A percentile compares a stretch with the other conserved stretches of the same genome.
Evolutionary conservation across 2,329 filamentous ascomycete genomes (phyloP).

Genomic region (Pezicula carpinea): DNA sequence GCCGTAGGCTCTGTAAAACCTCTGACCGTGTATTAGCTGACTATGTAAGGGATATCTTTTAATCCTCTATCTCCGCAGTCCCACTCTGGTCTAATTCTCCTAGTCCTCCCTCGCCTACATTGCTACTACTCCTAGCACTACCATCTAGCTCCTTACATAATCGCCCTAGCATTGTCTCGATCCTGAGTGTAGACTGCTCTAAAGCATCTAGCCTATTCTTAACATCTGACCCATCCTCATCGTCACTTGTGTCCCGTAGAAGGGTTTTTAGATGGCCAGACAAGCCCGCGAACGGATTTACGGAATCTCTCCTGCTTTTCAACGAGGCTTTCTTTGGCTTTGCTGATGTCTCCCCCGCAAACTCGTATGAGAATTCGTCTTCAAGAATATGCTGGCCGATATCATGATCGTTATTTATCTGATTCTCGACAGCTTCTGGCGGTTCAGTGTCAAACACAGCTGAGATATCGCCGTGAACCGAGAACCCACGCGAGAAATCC

Average conservation of each 20-base stretch:
- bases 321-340: conserved; percentile 6
- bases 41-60: no score
- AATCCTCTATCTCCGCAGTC: conserved; percentile 14
- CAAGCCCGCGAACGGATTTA: conserved; percentile 23
- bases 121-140: conserved; percentile 1
- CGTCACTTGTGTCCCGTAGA: conserved; percentile 15
- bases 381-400: conserved; percentile 9
- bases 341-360: conserved; percentile 8
- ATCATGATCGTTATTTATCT: conserved; percentile 18
- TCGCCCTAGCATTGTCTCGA: conserved; percentile 22
- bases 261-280: conserved; percentile 16
- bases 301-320: conserved; percentile 21
- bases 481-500: conserved; percentile 24
- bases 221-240: conserved; percentile 16
- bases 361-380: conserved; percentile 15
- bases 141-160: conserved; percentile 20
- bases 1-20: no score
- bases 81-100: conserved; percentile 13
- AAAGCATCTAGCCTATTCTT: conserved; percentile 18
- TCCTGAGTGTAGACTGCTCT: conserved; percentile 19
- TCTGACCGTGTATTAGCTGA: no score
- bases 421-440: conserved; percentile 17
- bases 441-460: conserved; percentile 28
- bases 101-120: conserved; percentile 14
- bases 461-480: conserved; percentile 27